Base-by-base conservation (phyloP, 2,329 filamentous ascomycete genomes). In the Pseudopithomyces maydicus region DNA sequence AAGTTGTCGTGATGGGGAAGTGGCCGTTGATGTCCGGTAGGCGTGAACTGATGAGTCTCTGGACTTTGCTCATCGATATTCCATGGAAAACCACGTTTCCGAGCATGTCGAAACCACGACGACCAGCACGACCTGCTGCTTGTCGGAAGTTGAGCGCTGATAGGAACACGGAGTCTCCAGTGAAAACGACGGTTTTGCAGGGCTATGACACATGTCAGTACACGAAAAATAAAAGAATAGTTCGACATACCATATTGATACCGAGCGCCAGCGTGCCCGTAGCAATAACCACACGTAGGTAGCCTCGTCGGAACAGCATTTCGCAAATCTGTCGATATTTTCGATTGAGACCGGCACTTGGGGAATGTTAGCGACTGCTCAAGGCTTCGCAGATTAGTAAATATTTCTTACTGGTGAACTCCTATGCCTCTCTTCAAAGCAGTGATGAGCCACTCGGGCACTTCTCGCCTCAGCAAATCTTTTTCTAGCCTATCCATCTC, bases 21-120 rank as follows among this genome's bases (percentile, higher is more conserved):
- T 93, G 90, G 0, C 90, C 90, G 49, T 85, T 88, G 0, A 94
- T 81, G 58, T 90, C 88, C 0, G 90, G 90, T 1, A 94, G 79
- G 14, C 86, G 81, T 0, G 90, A 91, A 55, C 88, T 90, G 68
- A 93, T 84, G 50, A 94, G 82, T 50, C 90, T 85, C 58, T 84
- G 83, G 1, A 87, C 84, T 63, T 90, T 88, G 42, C 83, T 78
- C 7, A 77, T 72, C 0, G 83, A 77, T 15, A 94, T 81, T 1
- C 84, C 84, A 59, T 90, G 87, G 73, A 94, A 94, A 1, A 94
- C 88, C 1, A 94, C 88, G 66, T 94, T 94, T 55, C 90, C 90
- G 1, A 94, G 82, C 20, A 92, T 78, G 69, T 94, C 90, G 60
- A 94, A 94, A 1, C 90, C 90, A 77, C 90, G 85, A 74, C 90